A percentile compares a stretch with the other conserved stretches of the same genome.
These are phyloP conservation scores for Saprolegnia diclina DNA, from an alignment of 352 stramenopile genomes.

Conservation along the genomic window DNA sequence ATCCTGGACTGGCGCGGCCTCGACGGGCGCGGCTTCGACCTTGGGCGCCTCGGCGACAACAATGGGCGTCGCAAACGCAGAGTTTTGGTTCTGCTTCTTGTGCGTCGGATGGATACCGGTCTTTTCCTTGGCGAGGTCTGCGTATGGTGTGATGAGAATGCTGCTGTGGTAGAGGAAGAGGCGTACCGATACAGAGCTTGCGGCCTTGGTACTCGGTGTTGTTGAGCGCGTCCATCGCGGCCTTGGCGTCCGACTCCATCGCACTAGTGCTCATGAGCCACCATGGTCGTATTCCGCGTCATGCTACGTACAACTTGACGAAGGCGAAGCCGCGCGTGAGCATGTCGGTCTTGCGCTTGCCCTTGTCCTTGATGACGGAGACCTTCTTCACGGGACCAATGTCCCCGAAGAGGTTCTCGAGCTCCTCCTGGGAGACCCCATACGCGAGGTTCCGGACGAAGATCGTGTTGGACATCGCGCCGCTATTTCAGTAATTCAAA, in stretches of 20 bases:
- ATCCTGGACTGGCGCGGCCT: not conserved
- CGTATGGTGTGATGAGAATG: not conserved
- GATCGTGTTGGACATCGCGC: conserved; percentile 34
- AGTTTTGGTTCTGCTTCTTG: conserved; percentile 23
- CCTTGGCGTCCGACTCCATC: conserved; percentile 58
- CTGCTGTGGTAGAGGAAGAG: not conserved
- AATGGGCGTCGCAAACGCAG: not conserved
- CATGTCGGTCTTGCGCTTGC: conserved; percentile 72
- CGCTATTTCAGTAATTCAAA: conserved; percentile 4
- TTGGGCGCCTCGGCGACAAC: not conserved
- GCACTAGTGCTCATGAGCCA: conserved; percentile 37
- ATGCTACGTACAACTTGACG: conserved; percentile 68
- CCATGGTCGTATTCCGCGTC: not conserved
- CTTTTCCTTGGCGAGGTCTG: conserved; percentile 75
- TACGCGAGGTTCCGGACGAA: conserved; percentile 86
- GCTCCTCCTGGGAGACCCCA: conserved; percentile 75
- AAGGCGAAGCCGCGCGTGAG: conserved; percentile 82
- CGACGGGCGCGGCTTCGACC: conserved; percentile 25
- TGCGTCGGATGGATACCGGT: conserved; percentile 35
- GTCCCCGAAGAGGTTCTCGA: conserved; percentile 77
- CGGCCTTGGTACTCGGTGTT: conserved; percentile 67
- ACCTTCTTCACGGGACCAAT: conserved; percentile 81
- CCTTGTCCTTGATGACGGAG: conserved; percentile 86
- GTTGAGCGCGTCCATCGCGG: conserved; percentile 70
- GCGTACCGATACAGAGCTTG: conserved; percentile 71